Evolutionary conservation across 1,284 basidiomycete genomes (phyloP), one percentile per base, ranked within the genome.

Genomic region (Moniliella sp.): DNA sequence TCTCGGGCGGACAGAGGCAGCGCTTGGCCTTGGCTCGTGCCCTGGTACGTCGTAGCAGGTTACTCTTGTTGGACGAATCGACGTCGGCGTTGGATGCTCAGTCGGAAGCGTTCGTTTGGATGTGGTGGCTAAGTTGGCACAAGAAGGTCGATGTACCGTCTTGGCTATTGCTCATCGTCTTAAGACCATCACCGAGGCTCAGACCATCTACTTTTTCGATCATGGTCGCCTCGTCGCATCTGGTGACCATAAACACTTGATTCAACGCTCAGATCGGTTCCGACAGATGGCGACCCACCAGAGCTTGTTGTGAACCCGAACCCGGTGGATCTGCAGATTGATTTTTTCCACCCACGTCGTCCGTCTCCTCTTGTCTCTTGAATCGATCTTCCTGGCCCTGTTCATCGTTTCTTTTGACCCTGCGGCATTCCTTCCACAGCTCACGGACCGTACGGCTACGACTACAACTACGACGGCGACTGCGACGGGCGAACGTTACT

Each of bases 181-280:
- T 11, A 10, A 16, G 15, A 32, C 27, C 8, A 30, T 28, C n/a
- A 18, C 25, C 14, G 31, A 82, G 47, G 81, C 83, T 5, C 75
- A 91, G 59, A 67, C 74, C 62, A 91, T 93, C 73, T 78, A 62
- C 61, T 76, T 63, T 26, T 39, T 48, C 2, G 37, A 42, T 30
- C 36, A 42, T 15, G 46, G 46, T 18, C 28, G 37, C 23, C 34
- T 48, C n/a, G 32, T 33, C 15, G 46, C 31, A 11, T 25, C 14
- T 15, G 31, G 31, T 4, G 26, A 11, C 11, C 31, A 32, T 15
- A 25, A 14, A 14, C 18, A 32, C 5, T 25, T 32, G 18, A 32
- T 32, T 21, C 11, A 15, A 7, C 4, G 18, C 21, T 25, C 18
- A 14, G 21, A 25, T 16, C 18, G 23, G 10, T 32, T 23, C 23